phyloP scores from a whole-genome alignment of 345 rosid genomes.

The Aurinia saxatilis region DNA sequence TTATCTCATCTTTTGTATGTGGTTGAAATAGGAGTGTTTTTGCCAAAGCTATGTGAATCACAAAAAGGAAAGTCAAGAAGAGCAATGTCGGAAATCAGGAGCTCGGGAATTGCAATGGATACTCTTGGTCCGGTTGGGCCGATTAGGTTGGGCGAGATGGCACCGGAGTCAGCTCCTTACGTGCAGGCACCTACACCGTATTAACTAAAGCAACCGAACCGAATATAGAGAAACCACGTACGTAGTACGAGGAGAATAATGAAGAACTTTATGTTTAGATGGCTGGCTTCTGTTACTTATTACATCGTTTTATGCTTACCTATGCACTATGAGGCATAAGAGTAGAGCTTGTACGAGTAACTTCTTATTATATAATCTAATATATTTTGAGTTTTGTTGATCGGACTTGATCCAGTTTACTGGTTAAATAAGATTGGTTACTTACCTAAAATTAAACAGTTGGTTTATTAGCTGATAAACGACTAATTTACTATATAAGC shows the following conservation, averaged over 20 bases:
- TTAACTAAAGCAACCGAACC: not conserved
- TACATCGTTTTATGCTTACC: not conserved
- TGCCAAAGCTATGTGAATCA: constrained; percentile 67
- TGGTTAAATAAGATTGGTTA: too few relatives aligned
- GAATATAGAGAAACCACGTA: not conserved
- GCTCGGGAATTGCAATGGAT: constrained; percentile 44
- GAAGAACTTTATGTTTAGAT: not conserved
- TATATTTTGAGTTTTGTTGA: not conserved
- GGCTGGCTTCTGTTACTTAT: not conserved
- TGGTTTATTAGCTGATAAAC: too few relatives aligned
- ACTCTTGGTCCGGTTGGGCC: constrained; percentile 22
- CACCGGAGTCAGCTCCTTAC: constrained; percentile 14
- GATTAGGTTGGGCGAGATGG: constrained; percentile 7
- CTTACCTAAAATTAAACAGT: too few relatives aligned
- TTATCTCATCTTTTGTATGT: not conserved
- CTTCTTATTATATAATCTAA: not conserved
- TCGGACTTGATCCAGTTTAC: too few relatives aligned
- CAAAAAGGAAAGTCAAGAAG: constrained; percentile 40
- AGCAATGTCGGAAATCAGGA: constrained; percentile 51
- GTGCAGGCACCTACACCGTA: constrained; percentile 3
- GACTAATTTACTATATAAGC: too few relatives aligned
- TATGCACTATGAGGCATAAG: not conserved
- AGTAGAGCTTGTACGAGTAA: constrained; percentile 1
- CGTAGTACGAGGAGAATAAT: not conserved
- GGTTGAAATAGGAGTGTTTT: constrained; percentile 49